These are phyloP conservation scores for Russula sp. DNA, from an alignment of 768 basidiomycete genomes.

Conservation along the genomic window DNA sequence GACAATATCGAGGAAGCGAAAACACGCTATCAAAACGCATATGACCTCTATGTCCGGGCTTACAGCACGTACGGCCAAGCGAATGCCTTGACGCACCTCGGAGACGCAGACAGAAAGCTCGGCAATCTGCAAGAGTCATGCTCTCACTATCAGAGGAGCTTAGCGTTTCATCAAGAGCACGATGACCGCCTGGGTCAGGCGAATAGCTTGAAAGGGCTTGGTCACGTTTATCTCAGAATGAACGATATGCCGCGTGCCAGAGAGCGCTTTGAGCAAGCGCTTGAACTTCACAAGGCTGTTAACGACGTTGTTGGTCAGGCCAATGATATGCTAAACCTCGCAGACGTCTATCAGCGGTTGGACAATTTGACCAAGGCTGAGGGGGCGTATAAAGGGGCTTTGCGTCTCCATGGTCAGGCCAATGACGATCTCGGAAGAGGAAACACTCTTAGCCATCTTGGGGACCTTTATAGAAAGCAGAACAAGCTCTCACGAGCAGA, in stretches of 20 bases:
- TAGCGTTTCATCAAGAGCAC: constrained; percentile 7
- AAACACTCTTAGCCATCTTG: constrained; percentile 22
- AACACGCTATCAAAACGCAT: constrained; percentile 12
- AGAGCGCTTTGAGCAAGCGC: constrained; percentile 16
- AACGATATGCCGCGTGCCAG: constrained; percentile 8
- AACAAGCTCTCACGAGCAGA: constrained; percentile 19
- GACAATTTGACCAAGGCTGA: constrained; percentile 14
- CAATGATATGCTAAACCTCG: constrained; percentile 20
- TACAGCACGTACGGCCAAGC: constrained; percentile 19
- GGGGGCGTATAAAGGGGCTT: constrained; percentile 7
- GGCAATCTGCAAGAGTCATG: constrained; percentile 14
- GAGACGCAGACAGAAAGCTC: constrained; percentile 21
- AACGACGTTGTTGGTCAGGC: constrained; percentile 26
- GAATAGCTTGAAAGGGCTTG: constrained; percentile 24
- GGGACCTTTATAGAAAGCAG: constrained; percentile 23
- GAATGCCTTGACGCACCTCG: constrained; percentile 25
- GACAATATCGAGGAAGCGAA: constrained; percentile 17
- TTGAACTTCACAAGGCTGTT: constrained; percentile 10
- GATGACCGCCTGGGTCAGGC: constrained; percentile 20
- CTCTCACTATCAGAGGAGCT: background rate
- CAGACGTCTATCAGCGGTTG: constrained; percentile 19
- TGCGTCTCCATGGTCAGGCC: constrained; percentile 12
- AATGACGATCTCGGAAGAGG: constrained; percentile 25
- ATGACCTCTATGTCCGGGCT: constrained; percentile 7
- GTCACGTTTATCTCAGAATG: constrained; percentile 16